These are phyloP conservation scores for Fusarium newnesense DNA, from an alignment of 2,329 filamentous ascomycete species.

Conservation along the genomic window DNA sequence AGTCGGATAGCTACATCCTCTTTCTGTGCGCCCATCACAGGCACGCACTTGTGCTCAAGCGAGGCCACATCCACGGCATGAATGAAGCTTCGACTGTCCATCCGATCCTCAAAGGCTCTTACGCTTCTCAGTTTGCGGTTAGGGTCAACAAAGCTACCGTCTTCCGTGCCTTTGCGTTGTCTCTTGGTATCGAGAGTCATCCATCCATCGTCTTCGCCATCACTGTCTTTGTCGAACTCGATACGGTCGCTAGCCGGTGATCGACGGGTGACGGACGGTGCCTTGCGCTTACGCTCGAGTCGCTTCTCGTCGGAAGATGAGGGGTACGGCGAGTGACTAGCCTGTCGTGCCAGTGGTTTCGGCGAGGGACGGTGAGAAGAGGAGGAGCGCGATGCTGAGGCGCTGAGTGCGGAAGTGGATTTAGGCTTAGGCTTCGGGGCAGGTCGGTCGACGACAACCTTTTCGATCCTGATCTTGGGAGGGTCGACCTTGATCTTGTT, in stretches of 20 bases:
- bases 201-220: slow-evolving; percentile 65
- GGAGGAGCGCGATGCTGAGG: slow-evolving; percentile 48
- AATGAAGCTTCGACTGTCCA: slow-evolving; percentile 60
- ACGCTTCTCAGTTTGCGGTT: slow-evolving; percentile 59
- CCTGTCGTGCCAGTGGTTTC: slow-evolving; percentile 51
- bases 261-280: slow-evolving; percentile 48
- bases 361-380: slow-evolving; percentile 54
- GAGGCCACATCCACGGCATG: slow-evolving; percentile 69
- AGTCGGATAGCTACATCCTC: slow-evolving; percentile 72
- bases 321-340: slow-evolving; percentile 56
- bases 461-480: slow-evolving; percentile 63
- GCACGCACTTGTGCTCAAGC: slow-evolving; percentile 61
- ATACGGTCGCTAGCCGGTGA: slow-evolving; percentile 62
- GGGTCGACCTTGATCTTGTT: slow-evolving; percentile 63
- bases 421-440: slow-evolving; percentile 52
- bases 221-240: slow-evolving; percentile 62
- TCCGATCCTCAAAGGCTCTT: slow-evolving; percentile 56
- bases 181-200: slow-evolving; percentile 60
- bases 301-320: slow-evolving; percentile 53
- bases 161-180: slow-evolving; percentile 54
- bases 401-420: slow-evolving; percentile 46
- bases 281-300: slow-evolving; percentile 61
- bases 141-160: slow-evolving; percentile 56
- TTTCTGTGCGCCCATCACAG: slow-evolving; percentile 59
- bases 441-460: slow-evolving; percentile 57